Evolutionary conservation across 495 filamentous ascomycete genomes (phyloP), one percentile per base, ranked within the genome.

Genomic region (Penicillium paradoxum): DNA sequence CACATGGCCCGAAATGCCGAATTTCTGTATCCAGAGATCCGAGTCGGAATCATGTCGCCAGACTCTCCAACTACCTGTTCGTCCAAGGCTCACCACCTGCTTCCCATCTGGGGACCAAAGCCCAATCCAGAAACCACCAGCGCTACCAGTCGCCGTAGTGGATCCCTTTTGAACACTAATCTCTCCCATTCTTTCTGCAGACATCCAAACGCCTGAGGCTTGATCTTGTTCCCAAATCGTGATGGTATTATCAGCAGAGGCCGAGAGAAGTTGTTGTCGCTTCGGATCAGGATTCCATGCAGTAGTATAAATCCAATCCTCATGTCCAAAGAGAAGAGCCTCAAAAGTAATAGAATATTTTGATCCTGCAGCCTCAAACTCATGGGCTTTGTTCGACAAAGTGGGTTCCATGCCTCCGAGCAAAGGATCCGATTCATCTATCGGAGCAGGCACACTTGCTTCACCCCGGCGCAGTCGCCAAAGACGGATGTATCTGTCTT

Each of bases 231-330:
- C 83, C 93, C 93, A 99, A 43, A 97, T 85, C 0, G 90, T 85
- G 4, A 99, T 73, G 0, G 93, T 96, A 58, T 93, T 97, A 66
- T 99, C 93, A 14, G 92, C 93, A 13, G 93, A 97, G 2, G 93
- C 85, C 11, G 92, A 88, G 14, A 99, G 82, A 14, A 99, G 81
- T 58, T 87, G 89, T 15, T 85, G 76, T 48, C 73, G 76, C 8
- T 72, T 72, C 5, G 72, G 63, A 21, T 75, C 67, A 9, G 79
- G 78, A 27, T 79, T 77, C 93, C 93, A 99, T 33, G 75, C 73
- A 0, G 87, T 81, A 46, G 87, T 91, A 64, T 95, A 97, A 21
- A 99, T 89, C 93, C 93, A 99, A 61, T 99, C 93, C 59, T 99
- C 93, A 61, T 97, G 95, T 17, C 95, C 93, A 21, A 97, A 83